phyloP scores from a whole-genome alignment of 345 rosid species.

The Sonneratia caseolaris region DNA sequence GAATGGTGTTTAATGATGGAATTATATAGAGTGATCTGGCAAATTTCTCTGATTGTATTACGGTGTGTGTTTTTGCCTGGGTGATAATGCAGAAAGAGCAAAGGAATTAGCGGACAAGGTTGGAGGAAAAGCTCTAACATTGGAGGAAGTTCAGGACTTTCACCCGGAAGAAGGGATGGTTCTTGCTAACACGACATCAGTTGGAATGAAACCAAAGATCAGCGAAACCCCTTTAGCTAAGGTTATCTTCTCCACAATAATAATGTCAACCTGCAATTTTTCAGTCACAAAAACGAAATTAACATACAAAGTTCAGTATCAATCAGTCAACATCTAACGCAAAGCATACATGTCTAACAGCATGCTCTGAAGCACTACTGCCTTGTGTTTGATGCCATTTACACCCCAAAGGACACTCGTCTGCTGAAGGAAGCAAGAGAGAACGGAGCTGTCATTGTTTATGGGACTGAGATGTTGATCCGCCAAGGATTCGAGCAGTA shows the following conservation, averaged over 20 bases:
- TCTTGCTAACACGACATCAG: constrained; percentile 40
- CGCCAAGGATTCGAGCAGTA: constrained; percentile 42
- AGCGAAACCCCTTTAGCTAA: constrained; percentile 28
- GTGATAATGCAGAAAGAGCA: constrained; percentile 18
- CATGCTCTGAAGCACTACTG: constrained; percentile 30
- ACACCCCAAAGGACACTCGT: constrained; percentile 36
- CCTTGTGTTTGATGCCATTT: constrained; percentile 33
- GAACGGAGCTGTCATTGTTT: constrained; percentile 27
- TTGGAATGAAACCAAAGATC: constrained; percentile 33
- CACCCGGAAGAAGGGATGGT: constrained; percentile 41
- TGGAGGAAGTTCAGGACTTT: constrained; percentile 31
- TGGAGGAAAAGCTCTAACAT: constrained; percentile 30
- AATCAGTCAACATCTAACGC: too few species aligned
- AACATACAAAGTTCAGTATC: too few species aligned
- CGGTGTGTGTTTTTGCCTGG: too few species aligned
- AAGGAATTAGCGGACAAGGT: constrained; percentile 34
- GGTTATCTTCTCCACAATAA: constrained; percentile 10
- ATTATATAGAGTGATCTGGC: neutral
- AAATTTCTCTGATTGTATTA: neutral
- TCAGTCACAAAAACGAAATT: neutral
- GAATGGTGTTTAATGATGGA: too few species aligned
- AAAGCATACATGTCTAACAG: constrained; percentile 7
- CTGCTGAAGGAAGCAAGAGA: constrained; percentile 30
- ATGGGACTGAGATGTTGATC: constrained; percentile 38
- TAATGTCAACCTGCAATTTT: neutral